Percentiles rank a stretch among this genome's conserved stretches.
phyloP scores from a whole-genome alignment of 768 basidiomycete genomes.

The Kwoniella mangroviensis region DNA sequence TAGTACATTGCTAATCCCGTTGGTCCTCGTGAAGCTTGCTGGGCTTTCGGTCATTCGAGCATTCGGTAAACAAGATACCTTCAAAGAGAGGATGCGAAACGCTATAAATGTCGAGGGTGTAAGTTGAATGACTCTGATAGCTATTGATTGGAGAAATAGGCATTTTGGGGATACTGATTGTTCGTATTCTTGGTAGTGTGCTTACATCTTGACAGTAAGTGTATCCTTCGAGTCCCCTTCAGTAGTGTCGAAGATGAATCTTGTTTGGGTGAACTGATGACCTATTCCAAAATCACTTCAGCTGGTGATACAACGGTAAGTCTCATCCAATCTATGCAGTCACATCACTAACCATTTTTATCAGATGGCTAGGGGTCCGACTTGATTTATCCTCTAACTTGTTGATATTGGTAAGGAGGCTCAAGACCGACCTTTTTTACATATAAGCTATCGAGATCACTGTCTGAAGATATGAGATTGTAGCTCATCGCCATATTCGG shows the following conservation, averaged over 20 bases:
- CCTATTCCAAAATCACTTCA: slow-evolving; percentile 61
- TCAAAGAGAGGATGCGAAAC: slow-evolving; percentile 28
- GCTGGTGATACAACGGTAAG: slow-evolving; percentile 39
- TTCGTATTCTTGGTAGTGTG: slow-evolving; percentile 18
- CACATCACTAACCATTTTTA: no score
- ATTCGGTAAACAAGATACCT: slow-evolving; percentile 34
- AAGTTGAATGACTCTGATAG: slow-evolving; percentile 3
- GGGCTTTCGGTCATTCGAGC: slow-evolving; percentile 47
- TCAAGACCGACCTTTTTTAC: not conserved
- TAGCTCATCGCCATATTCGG: slow-evolving; percentile 72
- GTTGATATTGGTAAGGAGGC: slow-evolving; percentile 62
- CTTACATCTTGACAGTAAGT: slow-evolving; percentile 36
- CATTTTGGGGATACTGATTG: not conserved
- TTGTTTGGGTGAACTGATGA: not conserved
- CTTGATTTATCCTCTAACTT: slow-evolving; percentile 72
- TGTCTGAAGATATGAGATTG: not conserved
- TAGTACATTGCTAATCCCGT: not conserved
- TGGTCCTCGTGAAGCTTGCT: slow-evolving; percentile 5
- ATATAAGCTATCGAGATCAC: not conserved
- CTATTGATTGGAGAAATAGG: not conserved
- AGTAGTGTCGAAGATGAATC: not conserved
- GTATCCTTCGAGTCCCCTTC: not conserved
- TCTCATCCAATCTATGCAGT: no score
- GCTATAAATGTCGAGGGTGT: slow-evolving; percentile 41
- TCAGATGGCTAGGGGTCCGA: slow-evolving; percentile 66